Conservation (phyloP, 1,284 basidiomycete species). For the Ceratobasidium theobromae region DNA sequence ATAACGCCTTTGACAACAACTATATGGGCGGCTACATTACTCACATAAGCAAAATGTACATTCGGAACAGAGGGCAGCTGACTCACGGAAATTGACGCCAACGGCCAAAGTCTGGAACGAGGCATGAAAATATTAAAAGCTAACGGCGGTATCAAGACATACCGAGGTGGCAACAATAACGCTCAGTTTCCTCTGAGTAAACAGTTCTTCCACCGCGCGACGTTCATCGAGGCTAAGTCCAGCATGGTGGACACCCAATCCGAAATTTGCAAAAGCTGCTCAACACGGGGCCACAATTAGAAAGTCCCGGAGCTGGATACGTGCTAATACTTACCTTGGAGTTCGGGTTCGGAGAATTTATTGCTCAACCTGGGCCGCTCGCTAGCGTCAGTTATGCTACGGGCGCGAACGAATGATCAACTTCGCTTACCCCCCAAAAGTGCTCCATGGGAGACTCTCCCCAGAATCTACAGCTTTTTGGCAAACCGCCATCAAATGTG, state of each 20-base stretch:
- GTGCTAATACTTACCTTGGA: slow-evolving; percentile 53
- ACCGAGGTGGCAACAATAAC: slow-evolving; percentile 76
- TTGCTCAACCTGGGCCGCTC: slow-evolving; percentile 50
- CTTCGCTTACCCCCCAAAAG: slow-evolving; percentile 51
- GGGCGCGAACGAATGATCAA: background rate
- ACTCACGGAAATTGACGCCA: slow-evolving; percentile 82
- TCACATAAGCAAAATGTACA: background rate
- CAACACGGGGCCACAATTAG: background rate
- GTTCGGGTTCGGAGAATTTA: slow-evolving; percentile 61
- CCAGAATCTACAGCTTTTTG: slow-evolving; percentile 55
- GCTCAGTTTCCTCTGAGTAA: slow-evolving; percentile 61
- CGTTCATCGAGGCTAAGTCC: slow-evolving; percentile 76
- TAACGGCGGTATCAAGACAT: slow-evolving; percentile 37
- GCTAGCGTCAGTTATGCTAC: slow-evolving; percentile 2
- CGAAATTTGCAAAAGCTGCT: slow-evolving; percentile 46
- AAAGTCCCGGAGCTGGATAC: background rate
- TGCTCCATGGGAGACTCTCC: slow-evolving; percentile 63
- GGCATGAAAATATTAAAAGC: background rate
- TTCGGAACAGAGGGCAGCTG: background rate
- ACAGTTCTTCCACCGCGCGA: slow-evolving; percentile 68
- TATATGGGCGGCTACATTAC: slow-evolving; percentile 64
- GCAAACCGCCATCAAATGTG: slow-evolving; percentile 71
- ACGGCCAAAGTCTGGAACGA: slow-evolving; percentile 73
- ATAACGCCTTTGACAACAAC: slow-evolving; percentile 83
- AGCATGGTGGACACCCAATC: slow-evolving; percentile 86